These are phyloP conservation scores for Sporothrix schenckii DNA, from an alignment of 2,329 filamentous ascomycete species.

Conservation along the genomic window DNA sequence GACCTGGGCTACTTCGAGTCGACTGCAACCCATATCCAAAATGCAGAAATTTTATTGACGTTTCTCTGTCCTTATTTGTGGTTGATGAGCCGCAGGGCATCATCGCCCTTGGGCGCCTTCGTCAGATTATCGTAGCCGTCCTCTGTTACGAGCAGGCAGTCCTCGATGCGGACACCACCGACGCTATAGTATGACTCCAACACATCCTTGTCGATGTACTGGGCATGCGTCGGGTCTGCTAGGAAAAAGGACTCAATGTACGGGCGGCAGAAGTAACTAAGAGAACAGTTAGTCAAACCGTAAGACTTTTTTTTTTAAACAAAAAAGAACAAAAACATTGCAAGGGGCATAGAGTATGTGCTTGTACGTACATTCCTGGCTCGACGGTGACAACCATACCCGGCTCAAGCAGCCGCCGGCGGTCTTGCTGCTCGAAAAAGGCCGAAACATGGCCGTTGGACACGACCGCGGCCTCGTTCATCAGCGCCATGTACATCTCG, in stretches of 20 bases:
- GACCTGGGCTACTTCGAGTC: neutral
- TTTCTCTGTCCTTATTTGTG: constrained; percentile 32
- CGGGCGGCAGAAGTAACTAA: constrained; percentile 72
- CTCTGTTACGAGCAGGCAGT: constrained; percentile 80
- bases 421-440: constrained; percentile 16
- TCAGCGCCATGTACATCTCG: constrained; percentile 43
- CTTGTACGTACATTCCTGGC: constrained; percentile 63
- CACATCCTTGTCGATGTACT: constrained; percentile 66
- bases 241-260: constrained; percentile 73
- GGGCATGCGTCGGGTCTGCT: constrained; percentile 58
- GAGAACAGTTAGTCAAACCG: neutral
- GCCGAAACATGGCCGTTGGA: constrained; percentile 23
- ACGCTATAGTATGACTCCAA: constrained; percentile 73
- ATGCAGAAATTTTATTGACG: neutral
- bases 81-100: constrained; percentile 66
- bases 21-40: neutral
- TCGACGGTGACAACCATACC: constrained; percentile 78
- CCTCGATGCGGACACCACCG: constrained; percentile 90
- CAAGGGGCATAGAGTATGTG: neutral
- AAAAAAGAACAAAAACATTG: neutral
- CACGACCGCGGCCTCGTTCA: constrained; percentile 34
- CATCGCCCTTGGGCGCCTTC: constrained; percentile 72
- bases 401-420: constrained; percentile 49
- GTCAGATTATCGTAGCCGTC: constrained; percentile 83
- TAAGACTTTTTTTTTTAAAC: too few relatives aligned